Percentiles rank a stretch among this genome's conserved stretches.
These are phyloP conservation scores for Chaetoceros muelleri DNA, from an alignment of 108 stramenopile genomes.

Conservation along the genomic window DNA sequence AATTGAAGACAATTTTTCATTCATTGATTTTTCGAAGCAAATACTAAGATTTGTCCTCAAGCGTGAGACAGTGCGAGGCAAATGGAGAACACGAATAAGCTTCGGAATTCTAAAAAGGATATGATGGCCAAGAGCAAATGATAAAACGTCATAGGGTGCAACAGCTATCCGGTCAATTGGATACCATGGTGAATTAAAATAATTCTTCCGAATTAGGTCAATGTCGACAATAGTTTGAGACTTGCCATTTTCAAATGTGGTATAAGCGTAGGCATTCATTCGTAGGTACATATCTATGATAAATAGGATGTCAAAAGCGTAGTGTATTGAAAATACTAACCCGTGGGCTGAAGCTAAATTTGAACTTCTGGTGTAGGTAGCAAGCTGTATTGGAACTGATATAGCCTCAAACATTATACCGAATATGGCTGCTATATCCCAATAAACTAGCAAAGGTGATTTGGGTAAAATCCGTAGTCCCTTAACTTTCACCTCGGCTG, in stretches of 20 bases:
- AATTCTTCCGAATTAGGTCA: conserved; percentile 11
- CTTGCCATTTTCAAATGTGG: conserved; percentile 13
- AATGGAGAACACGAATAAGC: conserved; percentile 24
- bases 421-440: conserved; percentile 20
- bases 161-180: conserved; percentile 16
- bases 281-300: conserved; percentile 25
- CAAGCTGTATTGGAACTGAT: conserved; percentile 18
- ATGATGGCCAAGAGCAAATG: conserved; percentile 14
- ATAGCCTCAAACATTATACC: conserved; percentile 21
- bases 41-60: conserved; percentile 25
- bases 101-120: conserved; percentile 20
- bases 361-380: conserved; percentile 7
- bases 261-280: conserved; percentile 14
- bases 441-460: conserved; percentile 20
- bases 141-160: conserved; percentile 27
- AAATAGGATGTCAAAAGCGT: conserved; percentile 23
- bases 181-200: conserved; percentile 14
- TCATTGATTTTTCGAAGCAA: conserved; percentile 25
- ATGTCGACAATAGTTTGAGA: conserved; percentile 15
- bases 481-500: conserved; percentile 12
- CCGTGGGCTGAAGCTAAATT: conserved; percentile 17
- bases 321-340: conserved; percentile 13
- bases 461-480: conserved; percentile 25
- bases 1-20: conserved; percentile 22
- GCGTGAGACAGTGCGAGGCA: conserved; percentile 10